Conservation (phyloP, 2,329 filamentous ascomycete species). For the Botrytis pseudocinerea region DNA sequence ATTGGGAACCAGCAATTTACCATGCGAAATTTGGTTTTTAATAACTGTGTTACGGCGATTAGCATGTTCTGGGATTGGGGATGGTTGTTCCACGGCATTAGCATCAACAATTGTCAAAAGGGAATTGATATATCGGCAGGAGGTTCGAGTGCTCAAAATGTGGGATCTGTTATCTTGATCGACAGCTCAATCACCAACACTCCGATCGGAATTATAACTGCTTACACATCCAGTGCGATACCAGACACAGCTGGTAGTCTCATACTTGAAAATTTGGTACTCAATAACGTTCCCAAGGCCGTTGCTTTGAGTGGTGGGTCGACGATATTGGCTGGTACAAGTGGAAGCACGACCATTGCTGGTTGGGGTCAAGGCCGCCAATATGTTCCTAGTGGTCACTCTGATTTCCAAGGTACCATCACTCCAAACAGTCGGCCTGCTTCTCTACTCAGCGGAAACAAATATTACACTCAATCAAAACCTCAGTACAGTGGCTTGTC, state of each 20-base stretch:
- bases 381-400: conserved; percentile 56
- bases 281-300: conserved; percentile 20
- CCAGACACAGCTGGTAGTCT: conserved; percentile 27
- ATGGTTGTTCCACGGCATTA: conserved; percentile 54
- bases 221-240: conserved; percentile 53
- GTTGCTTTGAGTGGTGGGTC: conserved; percentile 43
- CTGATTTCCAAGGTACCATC: conserved; percentile 44
- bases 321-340: conserved; percentile 3
- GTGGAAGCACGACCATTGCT: conserved; percentile 24
- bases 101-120: conserved; percentile 52
- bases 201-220: conserved; percentile 50
- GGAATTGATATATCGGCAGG: conserved; percentile 53
- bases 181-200: conserved; percentile 55
- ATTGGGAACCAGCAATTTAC: conserved; percentile 67
- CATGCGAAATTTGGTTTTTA: conserved; percentile 51
- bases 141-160: conserved; percentile 45
- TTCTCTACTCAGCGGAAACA: conserved; percentile 17
- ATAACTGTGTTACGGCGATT: conserved; percentile 53
- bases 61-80: conserved; percentile 62
- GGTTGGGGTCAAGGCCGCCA: conserved; percentile 39
- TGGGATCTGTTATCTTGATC: conserved; percentile 58
- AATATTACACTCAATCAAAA: conserved; percentile 51
- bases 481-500: conserved; percentile 52
- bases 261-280: conserved; percentile 23
- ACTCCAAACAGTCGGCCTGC: conserved; percentile 30